A percentile compares a stretch with the other conserved stretches of the same genome.
phyloP scores from a whole-genome alignment of 495 filamentous ascomycete genomes.

The Penicillium desertorum region DNA sequence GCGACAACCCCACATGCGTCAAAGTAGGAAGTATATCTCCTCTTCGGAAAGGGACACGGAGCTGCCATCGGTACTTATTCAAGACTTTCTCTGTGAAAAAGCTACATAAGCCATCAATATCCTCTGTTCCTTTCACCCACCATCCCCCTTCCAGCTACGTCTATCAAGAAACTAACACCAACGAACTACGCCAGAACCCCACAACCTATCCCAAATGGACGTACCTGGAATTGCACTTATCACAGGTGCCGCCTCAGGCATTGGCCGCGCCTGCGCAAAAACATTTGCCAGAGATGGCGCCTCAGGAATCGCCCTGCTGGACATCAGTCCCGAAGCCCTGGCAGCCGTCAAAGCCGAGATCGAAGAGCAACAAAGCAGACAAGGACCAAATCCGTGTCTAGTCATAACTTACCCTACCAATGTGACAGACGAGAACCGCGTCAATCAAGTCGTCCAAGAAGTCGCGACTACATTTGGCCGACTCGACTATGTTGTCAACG shows the following conservation, averaged over 20 bases:
- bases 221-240: slow-evolving; percentile 27
- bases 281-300: slow-evolving; percentile 24
- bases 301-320: slow-evolving; percentile 21
- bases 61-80: background rate
- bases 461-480: slow-evolving; percentile 33
- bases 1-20: slow-evolving; percentile 17
- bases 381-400: slow-evolving; percentile 3
- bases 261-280: slow-evolving; percentile 23
- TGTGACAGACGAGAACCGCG: slow-evolving; percentile 33
- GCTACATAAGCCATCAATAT: background rate
- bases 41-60: background rate
- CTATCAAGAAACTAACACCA: background rate
- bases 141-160: background rate
- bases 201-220: slow-evolving; percentile 13
- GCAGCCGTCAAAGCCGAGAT: slow-evolving; percentile 20
- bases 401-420: slow-evolving; percentile 28
- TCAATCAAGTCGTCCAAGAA: slow-evolving; percentile 30
- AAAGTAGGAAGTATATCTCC: background rate
- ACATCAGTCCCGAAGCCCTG: slow-evolving; percentile 21
- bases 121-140: background rate
- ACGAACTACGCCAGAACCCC: background rate
- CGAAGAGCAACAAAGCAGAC: slow-evolving; percentile 7
- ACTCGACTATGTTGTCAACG: slow-evolving; percentile 48
- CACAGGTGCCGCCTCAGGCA: slow-evolving; percentile 26
- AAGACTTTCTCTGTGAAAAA: background rate